Evolutionary conservation across 2,329 filamentous ascomycete genomes (phyloP).

Genomic region (Rhynchosporium graminicola): DNA sequence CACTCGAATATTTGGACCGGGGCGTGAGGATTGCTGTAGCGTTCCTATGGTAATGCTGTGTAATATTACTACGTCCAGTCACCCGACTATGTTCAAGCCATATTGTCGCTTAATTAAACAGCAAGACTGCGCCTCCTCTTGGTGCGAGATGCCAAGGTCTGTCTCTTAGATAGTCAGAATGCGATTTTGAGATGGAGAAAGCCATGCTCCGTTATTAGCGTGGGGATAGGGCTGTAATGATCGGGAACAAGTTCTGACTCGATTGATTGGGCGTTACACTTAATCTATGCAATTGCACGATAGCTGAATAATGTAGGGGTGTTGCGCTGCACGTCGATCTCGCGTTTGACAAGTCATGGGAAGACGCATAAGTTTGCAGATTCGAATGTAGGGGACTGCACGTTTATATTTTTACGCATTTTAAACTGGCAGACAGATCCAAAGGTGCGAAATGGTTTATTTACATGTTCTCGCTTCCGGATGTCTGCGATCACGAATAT

Average conservation of each 20-base stretch:
- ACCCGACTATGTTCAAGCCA: background rate
- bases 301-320: no score
- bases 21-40: background rate
- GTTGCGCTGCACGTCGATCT: no score
- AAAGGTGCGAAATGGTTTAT: no score
- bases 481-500: no score
- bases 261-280: background rate
- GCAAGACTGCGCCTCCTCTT: slow-evolving; percentile 3
- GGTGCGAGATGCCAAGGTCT: background rate
- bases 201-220: background rate
- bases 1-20: background rate
- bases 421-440: no score
- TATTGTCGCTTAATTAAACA: slow-evolving; percentile 8
- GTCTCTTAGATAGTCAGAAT: background rate
- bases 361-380: no score
- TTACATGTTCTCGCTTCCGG: no score
- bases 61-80: background rate
- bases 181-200: background rate
- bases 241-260: background rate
- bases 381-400: no score
- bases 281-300: background rate
- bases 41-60: background rate
- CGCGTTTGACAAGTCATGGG: no score
- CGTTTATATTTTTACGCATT: no score
- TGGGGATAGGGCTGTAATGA: no score